These are phyloP conservation scores for Musa beccarii DNA, from an alignment of 176 grass and related monocot species.

Conservation along the genomic window DNA sequence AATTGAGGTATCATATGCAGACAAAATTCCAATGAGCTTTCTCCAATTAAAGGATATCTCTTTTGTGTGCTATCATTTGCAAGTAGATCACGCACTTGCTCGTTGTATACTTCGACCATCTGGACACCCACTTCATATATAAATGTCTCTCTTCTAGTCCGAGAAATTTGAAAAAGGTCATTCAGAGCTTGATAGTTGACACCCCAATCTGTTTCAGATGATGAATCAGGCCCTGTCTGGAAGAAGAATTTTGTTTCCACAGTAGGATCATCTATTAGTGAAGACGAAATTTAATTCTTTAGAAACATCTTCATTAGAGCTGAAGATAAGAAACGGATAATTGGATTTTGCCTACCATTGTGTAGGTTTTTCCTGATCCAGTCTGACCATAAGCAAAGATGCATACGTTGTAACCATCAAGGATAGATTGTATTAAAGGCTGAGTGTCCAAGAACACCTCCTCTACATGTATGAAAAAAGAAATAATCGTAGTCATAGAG, in stretches of 20 bases:
- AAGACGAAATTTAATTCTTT: not conserved
- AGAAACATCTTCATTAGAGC: not conserved
- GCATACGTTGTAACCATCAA: conserved; percentile 96
- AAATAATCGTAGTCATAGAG: not conserved
- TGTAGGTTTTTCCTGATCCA: conserved; percentile 94
- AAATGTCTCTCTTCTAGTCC: conserved; percentile 40
- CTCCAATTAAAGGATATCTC: conserved; percentile 65
- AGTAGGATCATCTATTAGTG: conserved; percentile 4
- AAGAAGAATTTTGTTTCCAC: conserved; percentile 11
- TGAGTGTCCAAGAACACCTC: conserved; percentile 71
- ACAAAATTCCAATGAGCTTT: not conserved
- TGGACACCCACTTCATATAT: conserved; percentile 76
- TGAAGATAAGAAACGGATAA: not conserved
- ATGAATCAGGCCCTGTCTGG: conserved; percentile 64
- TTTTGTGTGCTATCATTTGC: conserved; percentile 47
- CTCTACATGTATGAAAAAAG: conserved; percentile 38
- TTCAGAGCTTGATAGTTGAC: conserved; percentile 83
- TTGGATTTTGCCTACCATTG: conserved; percentile 57
- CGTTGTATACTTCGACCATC: conserved; percentile 98
- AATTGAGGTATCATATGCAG: not conserved
- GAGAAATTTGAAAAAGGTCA: conserved; percentile 78
- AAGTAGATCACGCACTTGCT: conserved; percentile 87
- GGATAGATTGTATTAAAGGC: conserved; percentile 75
- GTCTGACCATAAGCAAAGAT: conserved; percentile 98
- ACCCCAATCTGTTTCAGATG: conserved; percentile 67